Conservation (phyloP, 495 filamentous ascomycete species). For the Mytilinidion resinicola region DNA sequence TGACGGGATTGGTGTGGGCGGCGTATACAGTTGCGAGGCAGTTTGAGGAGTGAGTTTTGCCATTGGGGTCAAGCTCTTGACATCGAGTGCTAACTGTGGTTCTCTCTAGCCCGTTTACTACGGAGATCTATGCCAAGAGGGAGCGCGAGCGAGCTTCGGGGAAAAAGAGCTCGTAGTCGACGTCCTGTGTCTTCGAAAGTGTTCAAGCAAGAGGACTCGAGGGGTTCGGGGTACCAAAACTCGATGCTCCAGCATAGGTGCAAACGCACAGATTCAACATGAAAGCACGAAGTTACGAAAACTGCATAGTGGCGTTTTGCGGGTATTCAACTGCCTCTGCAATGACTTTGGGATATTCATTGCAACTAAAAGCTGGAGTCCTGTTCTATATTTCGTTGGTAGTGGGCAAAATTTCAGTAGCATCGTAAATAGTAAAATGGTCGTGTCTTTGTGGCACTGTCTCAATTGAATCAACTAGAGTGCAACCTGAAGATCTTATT, state of each 20-base stretch:
- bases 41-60: constrained; percentile 70
- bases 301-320: constrained; percentile 14
- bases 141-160: constrained; percentile 46
- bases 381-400: too few relatives aligned
- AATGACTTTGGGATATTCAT: not conserved
- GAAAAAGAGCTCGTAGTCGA: constrained; percentile 38
- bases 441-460: too few relatives aligned
- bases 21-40: constrained; percentile 76
- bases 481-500: too few relatives aligned
- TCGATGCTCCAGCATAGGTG: not conserved
- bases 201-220: not conserved
- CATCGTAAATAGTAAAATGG: too few relatives aligned
- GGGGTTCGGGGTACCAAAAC: not conserved
- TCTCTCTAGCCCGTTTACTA: constrained; percentile 73
- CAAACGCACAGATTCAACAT: constrained; percentile 8
- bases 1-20: constrained; percentile 68
- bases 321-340: constrained; percentile 27
- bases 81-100: constrained; percentile 16
- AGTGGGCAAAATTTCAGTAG: too few relatives aligned
- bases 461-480: too few relatives aligned
- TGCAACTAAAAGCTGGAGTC: too few relatives aligned
- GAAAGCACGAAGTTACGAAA: not conserved
- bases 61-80: not conserved
- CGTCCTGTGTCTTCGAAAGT: not conserved
- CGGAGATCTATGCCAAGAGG: constrained; percentile 88